phyloP scores from a whole-genome alignment of 78 protist genomes.

The Pelomyxa schiedti region DNA sequence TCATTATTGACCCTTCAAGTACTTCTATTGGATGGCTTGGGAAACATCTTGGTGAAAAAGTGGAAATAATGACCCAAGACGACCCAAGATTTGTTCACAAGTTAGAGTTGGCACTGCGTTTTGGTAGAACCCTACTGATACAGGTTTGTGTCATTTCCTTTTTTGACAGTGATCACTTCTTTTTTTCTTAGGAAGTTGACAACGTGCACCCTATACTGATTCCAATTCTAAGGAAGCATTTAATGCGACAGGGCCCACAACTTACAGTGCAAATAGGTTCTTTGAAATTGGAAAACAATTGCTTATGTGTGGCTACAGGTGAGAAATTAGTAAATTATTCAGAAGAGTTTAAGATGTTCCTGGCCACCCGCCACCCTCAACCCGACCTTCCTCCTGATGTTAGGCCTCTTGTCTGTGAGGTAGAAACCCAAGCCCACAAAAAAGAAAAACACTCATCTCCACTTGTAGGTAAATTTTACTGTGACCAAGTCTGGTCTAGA shows the following conservation, averaged over 20 bases:
- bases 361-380: constrained; percentile 50
- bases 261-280: constrained; percentile 60
- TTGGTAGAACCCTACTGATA: constrained; percentile 76
- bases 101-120: constrained; percentile 83
- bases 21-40: constrained; percentile 60
- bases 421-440: too few species aligned
- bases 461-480: constrained; percentile 52
- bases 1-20: constrained; percentile 72
- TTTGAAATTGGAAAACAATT: too few species aligned
- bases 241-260: constrained; percentile 19
- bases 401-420: constrained; percentile 18
- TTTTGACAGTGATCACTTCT: background rate
- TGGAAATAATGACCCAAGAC: constrained; percentile 26
- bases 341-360: constrained; percentile 53
- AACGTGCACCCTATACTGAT: constrained; percentile 53
- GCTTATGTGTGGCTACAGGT: too few species aligned
- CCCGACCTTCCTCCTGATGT: constrained; percentile 60
- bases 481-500: constrained; percentile 62
- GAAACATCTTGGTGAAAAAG: constrained; percentile 2
- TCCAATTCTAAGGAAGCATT: constrained; percentile 52
- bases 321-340: too few species aligned
- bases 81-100: constrained; percentile 37
- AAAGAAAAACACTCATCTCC: background rate
- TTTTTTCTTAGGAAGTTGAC: constrained; percentile 42
- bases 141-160: too few species aligned